Percentiles rank a stretch among this genome's conserved stretches.
Evolutionary conservation across 2,329 filamentous ascomycete species (phyloP).

Genomic region (Fusarium clavum): DNA sequence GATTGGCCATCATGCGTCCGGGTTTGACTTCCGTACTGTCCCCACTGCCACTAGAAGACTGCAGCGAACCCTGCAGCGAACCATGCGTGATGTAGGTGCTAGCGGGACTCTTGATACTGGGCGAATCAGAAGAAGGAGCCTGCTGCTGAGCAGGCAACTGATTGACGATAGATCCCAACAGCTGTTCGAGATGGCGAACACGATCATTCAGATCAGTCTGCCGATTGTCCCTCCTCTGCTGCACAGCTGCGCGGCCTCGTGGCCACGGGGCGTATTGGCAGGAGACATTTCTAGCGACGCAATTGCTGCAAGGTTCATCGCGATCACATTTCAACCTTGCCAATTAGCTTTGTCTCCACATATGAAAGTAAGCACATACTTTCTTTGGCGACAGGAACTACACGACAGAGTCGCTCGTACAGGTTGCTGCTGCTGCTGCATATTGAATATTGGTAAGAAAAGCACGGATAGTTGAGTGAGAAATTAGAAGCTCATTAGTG

Average conservation of each 20-base stretch:
- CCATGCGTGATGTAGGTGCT: background rate
- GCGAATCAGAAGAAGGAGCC: background rate
- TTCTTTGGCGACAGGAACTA: conserved; percentile 25
- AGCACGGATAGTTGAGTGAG: background rate
- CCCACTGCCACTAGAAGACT: background rate
- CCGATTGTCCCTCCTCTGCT: conserved; percentile 9
- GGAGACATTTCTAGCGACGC: conserved; percentile 28
- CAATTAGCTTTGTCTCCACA: background rate
- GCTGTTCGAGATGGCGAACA: conserved; percentile 31
- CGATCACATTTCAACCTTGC: conserved; percentile 35
- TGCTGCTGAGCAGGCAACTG: conserved; percentile 18
- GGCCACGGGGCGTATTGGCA: conserved; percentile 31
- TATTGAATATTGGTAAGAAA: background rate
- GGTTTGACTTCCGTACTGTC: conserved; percentile 19
- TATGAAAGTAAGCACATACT: background rate
- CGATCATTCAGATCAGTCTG: conserved; percentile 31
- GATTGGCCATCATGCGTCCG: conserved; percentile 24
- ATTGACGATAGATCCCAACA: conserved; percentile 32
- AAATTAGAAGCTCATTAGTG: background rate
- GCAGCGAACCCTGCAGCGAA: background rate
- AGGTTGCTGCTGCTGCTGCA: conserved; percentile 16
- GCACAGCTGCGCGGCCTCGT: conserved; percentile 11
- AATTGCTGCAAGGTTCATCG: conserved; percentile 38
- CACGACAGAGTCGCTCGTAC: conserved; percentile 19
- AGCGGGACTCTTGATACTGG: background rate